Evolutionary conservation across 2,329 filamentous ascomycete species (phyloP), one percentile per base, ranked within the genome.

Genomic region (Dactylonectria estremocensis): DNA sequence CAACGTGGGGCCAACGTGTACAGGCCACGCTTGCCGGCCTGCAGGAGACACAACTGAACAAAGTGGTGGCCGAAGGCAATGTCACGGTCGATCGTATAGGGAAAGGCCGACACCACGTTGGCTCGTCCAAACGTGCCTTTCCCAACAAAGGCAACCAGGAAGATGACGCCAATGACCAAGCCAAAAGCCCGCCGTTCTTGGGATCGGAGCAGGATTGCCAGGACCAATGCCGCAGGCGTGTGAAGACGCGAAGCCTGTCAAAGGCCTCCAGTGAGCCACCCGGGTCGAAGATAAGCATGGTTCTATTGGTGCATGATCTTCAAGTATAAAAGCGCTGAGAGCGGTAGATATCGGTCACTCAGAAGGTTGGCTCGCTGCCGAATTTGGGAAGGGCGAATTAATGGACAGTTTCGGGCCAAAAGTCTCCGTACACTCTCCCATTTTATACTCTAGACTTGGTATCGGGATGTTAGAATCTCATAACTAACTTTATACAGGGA

Each of bases 181-280:
- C 48, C 54, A 0, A 69, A 69, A 0, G 61, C 31, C 10, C 46
- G 2, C 61, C 61, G n/a, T 52, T 54, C 46, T 53, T 64, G 7
- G 61, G 53, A 11, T 58, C 61, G 18, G 61, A 53, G 31, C 61
- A 64, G 13, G 61, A 64, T 16, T 64, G 61, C 61, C 54, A 64
- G 18, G 59, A 48, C 14, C 61, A 64, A 18, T 46, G 8, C 10
- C 16, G 46, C 1, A 48, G 10, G 16, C 8, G 16, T 6, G 4
- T 22, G 10, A 64, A 58, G 46, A 54, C 48, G 14, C 14, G 24
- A n/a, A 63, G 43, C 18, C 28, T 13, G 4, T 63, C 28, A 53
- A 67, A 67, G 6, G 33, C 28, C 18, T 63, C 35, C n/a, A 63
- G 37, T 4, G 58, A 63, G 24, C 37, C 46, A n/a, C 49, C 49